Evolutionary conservation across 441 rosid genomes (phyloP), one percentile per base, ranked within the genome.

Genomic region (Adansonia rubrostipa): DNA sequence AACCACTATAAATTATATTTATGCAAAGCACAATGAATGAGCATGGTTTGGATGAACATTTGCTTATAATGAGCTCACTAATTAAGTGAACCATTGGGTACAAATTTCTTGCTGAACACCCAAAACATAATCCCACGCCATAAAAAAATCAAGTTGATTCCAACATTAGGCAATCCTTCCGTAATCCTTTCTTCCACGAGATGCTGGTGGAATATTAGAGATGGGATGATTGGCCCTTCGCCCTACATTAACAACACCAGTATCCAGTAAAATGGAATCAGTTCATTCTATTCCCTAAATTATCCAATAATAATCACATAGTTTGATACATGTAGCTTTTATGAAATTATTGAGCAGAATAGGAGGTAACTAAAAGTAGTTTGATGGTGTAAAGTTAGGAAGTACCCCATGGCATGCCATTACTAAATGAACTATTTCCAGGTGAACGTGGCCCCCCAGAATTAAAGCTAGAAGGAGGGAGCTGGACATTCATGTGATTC

Each of bases 161-260:
- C 80, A 56, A 81, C 86, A 82, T 88, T 87, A 93, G 69, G 90
- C 84, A 80, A 91, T 90, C 86, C 92, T 93, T 87, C 96, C 99
- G 74, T 89, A 87, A 84, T 97, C 99, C 86, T 89, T 92, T 89
- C 92, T 94, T 80, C 97, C 97, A 64, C 94, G 94, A 74, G 95
- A 90, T 85, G 98, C 78, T 9, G 98, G 88, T 15, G 89, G 95
- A 63, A 91, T 89, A 87, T 86, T 92, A 40, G 94, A 80, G 76
- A 87, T 83, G 45, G 94, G 87, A 85, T 91, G 90, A 86, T 85
- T 92, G 65, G 86, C 87, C 90, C 94, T 87, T 79, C 95, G 98
- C 79, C 98, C 98, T 95, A 81, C 92, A 88, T 69, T 57, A 58
- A 81, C 44, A 84, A 73, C 66, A 19, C 36, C 75, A 73, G 22